A percentile compares a stretch with the other conserved stretches of the same genome.
Conservation (phyloP, 208 protist genomes). For the Angomonas ambiguus region DNA sequence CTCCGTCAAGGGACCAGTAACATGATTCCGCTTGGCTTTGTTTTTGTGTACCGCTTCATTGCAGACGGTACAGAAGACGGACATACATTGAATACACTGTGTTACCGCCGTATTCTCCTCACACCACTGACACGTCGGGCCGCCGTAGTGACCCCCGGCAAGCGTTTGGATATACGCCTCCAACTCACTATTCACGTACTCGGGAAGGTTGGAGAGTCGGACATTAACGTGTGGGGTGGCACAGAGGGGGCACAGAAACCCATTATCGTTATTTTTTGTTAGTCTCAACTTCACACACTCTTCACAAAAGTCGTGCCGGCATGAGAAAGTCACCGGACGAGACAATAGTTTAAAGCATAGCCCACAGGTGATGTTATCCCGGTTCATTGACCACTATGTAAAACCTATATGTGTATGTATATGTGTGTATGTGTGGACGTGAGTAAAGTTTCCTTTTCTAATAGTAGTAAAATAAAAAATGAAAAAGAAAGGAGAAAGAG, state of each 20-base stretch:
- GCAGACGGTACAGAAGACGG: slow-evolving; percentile 68
- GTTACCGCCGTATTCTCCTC: slow-evolving; percentile 36
- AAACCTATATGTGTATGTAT: slow-evolving; percentile 6
- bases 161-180: slow-evolving; percentile 45
- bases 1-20: slow-evolving; percentile 28
- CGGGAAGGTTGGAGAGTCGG: slow-evolving; percentile 21
- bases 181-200: slow-evolving; percentile 35
- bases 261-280: slow-evolving; percentile 24
- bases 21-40: slow-evolving; percentile 59
- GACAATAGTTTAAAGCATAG: slow-evolving; percentile 68
- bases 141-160: slow-evolving; percentile 22
- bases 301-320: slow-evolving; percentile 53
- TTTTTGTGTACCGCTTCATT: slow-evolving; percentile 68
- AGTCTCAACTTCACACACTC: slow-evolving; percentile 47
- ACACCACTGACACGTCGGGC: slow-evolving; percentile 74
- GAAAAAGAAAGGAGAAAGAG: slow-evolving; percentile 14
- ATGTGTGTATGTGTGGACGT: background rate
- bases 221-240: slow-evolving; percentile 28
- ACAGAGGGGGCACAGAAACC: slow-evolving; percentile 58
- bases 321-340: slow-evolving; percentile 48
- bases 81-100: slow-evolving; percentile 73
- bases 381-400: slow-evolving; percentile 13
- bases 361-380: slow-evolving; percentile 57
- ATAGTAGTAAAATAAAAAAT: too few species aligned
- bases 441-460: too few species aligned